These are phyloP conservation scores for Leucocoprinus sp. DNA, from an alignment of 768 basidiomycete species.

Conservation along the genomic window DNA sequence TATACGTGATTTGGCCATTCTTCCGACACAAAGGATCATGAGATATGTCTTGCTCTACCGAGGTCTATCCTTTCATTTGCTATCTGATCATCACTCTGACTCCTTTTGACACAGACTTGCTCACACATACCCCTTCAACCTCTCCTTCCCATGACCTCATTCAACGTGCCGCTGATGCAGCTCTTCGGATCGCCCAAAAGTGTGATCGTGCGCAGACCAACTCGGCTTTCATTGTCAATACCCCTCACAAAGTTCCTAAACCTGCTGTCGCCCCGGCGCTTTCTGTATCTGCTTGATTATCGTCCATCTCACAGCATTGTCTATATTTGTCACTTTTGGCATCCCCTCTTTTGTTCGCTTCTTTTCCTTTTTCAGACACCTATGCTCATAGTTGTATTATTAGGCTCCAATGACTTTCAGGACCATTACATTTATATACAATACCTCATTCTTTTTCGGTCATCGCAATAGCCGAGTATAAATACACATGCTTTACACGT, in stretches of 20 bases:
- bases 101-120: conserved; percentile 35
- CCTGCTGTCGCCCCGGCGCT: not conserved
- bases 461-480: too few species aligned
- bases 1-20: conserved; percentile 57
- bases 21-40: conserved; percentile 60
- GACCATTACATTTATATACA: not conserved
- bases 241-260: too few species aligned
- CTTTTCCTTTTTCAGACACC: too few species aligned
- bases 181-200: conserved; percentile 47
- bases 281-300: too few species aligned
- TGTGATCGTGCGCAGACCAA: conserved; percentile 58
- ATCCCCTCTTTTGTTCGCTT: too few species aligned
- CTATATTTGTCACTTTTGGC: too few species aligned
- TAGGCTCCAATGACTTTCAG: not conserved
- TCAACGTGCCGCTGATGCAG: conserved; percentile 49
- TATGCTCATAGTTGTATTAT: not conserved
- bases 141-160: conserved; percentile 48
- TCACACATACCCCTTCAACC: conserved; percentile 43
- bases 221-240: conserved; percentile 20
- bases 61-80: conserved; percentile 35
- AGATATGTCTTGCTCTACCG: conserved; percentile 57
- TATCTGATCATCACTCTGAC: not conserved
- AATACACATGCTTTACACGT: not conserved
- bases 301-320: too few species aligned
- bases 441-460: not conserved